Conservation (phyloP, 1,284 basidiomycete genomes). For the Stereum hirsutum region DNA sequence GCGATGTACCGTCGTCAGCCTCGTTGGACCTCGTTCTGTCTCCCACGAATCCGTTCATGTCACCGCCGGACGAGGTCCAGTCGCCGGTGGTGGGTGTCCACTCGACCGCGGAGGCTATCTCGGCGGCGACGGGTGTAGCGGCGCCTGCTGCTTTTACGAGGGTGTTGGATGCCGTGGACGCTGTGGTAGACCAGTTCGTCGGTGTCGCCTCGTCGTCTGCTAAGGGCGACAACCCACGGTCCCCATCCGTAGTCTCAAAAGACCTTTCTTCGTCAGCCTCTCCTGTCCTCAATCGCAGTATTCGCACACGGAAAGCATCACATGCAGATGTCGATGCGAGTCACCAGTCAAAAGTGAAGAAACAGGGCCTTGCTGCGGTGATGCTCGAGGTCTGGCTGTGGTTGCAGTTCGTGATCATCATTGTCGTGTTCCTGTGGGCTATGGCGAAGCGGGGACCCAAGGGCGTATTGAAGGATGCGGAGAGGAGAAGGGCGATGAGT, state of each 20-base stretch:
- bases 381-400: slow-evolving; percentile 71
- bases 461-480: slow-evolving; percentile 48
- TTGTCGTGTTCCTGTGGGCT: slow-evolving; percentile 66
- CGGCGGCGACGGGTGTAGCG: background rate
- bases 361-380: slow-evolving; percentile 34
- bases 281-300: too few species aligned
- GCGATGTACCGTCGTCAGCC: too few species aligned
- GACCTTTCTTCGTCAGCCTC: too few species aligned
- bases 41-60: too few species aligned
- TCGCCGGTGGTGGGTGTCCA: too few species aligned
- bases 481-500: slow-evolving; percentile 24
- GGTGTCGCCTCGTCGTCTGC: background rate
- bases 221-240: background rate
- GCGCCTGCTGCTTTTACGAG: background rate
- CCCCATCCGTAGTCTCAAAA: too few species aligned
- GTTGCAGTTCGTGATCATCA: slow-evolving; percentile 66
- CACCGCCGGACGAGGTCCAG: too few species aligned
- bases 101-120: too few species aligned
- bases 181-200: slow-evolving; percentile 9
- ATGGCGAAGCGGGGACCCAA: slow-evolving; percentile 71
- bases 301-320: too few species aligned
- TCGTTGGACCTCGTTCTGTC: too few species aligned
- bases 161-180: slow-evolving; percentile 14
- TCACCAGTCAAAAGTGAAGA: slow-evolving; percentile 13
- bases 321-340: background rate